A percentile compares a stretch with the other conserved stretches of the same genome.
These are phyloP conservation scores for Leccinum aurantiacum DNA, from an alignment of 768 basidiomycete genomes.

Conservation along the genomic window DNA sequence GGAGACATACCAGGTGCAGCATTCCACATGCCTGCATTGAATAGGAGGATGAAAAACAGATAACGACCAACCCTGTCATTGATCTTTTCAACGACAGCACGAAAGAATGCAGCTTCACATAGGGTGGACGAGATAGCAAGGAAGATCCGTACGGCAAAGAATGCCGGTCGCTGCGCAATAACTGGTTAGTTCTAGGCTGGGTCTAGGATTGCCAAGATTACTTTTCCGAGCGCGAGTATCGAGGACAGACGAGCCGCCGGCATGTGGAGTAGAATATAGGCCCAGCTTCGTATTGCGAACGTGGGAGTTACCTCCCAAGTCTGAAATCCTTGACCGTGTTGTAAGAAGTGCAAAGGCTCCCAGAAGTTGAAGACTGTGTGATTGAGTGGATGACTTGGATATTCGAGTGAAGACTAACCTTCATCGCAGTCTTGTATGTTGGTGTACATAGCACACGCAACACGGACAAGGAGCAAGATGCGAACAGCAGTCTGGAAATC, in stretches of 20 bases:
- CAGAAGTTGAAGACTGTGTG: conserved; percentile 95
- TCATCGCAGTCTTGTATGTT: conserved; percentile 97
- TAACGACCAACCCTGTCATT: conserved; percentile 94
- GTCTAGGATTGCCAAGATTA: conserved; percentile 31
- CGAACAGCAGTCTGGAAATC: conserved; percentile 82
- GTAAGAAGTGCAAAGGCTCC: conserved; percentile 95
- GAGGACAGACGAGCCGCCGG: conserved; percentile 61
- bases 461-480: conserved; percentile 75
- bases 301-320: conserved; percentile 96
- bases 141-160: conserved; percentile 85
- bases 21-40: conserved; percentile 95
- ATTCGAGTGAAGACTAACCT: conserved; percentile 47
- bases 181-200: conserved; percentile 14
- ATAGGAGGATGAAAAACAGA: conserved; percentile 79
- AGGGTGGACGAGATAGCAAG: conserved; percentile 71
- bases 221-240: conserved; percentile 70
- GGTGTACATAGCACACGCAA: conserved; percentile 89
- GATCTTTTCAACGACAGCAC: conserved; percentile 74
- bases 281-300: conserved; percentile 93
- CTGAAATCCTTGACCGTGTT: conserved; percentile 86
- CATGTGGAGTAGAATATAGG: conserved; percentile 85
- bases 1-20: conserved; percentile 66
- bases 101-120: conserved; percentile 82
- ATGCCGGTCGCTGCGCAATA: conserved; percentile 66
- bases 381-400: neutral